These are phyloP conservation scores for Pseudogymnoascus sp. DNA, from an alignment of 2,329 filamentous ascomycete genomes.

Conservation along the genomic window DNA sequence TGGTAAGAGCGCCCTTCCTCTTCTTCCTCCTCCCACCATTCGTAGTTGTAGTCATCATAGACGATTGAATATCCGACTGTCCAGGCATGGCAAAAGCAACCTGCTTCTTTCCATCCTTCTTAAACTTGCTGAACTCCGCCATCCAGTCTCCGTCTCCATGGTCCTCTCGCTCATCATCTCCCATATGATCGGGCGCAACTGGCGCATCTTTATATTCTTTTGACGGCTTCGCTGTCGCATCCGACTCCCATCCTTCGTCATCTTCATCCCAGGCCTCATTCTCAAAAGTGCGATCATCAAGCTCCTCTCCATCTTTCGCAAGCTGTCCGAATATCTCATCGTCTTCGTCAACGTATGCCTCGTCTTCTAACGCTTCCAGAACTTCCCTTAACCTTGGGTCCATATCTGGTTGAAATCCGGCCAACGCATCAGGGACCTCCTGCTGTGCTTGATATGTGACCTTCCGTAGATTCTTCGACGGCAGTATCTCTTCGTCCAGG, in stretches of 20 bases:
- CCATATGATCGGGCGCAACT: conserved; percentile 33
- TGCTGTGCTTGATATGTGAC: conserved; percentile 88
- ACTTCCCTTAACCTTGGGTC: conserved; percentile 86
- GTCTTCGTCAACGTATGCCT: conserved; percentile 80
- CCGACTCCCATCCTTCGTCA: conserved; percentile 89
- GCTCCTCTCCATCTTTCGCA: conserved; percentile 59
- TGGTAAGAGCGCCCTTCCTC: conserved; percentile 87
- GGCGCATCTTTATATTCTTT: conserved; percentile 41
- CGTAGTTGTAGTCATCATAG: conserved; percentile 65
- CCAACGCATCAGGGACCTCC: conserved; percentile 80
- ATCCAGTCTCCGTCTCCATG: conserved; percentile 74
- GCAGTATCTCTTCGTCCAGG: conserved; percentile 65
- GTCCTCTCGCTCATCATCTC: conserved; percentile 48
- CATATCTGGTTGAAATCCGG: conserved; percentile 96
- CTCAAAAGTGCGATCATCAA: conserved; percentile 75
- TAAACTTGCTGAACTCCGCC: conserved; percentile 88
- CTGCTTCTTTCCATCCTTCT: conserved; percentile 61
- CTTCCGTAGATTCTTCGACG: conserved; percentile 69
- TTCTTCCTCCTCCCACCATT: conserved; percentile 82
- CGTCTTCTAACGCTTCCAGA: conserved; percentile 87
- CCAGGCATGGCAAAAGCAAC: conserved; percentile 33
- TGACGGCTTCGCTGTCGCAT: conserved; percentile 72
- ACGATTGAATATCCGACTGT: conserved; percentile 58
- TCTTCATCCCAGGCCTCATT: conserved; percentile 51
- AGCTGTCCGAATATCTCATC: conserved; percentile 74